Conservation (phyloP, 2,329 filamentous ascomycete genomes). For the Beauveria scarabaeidicola region DNA sequence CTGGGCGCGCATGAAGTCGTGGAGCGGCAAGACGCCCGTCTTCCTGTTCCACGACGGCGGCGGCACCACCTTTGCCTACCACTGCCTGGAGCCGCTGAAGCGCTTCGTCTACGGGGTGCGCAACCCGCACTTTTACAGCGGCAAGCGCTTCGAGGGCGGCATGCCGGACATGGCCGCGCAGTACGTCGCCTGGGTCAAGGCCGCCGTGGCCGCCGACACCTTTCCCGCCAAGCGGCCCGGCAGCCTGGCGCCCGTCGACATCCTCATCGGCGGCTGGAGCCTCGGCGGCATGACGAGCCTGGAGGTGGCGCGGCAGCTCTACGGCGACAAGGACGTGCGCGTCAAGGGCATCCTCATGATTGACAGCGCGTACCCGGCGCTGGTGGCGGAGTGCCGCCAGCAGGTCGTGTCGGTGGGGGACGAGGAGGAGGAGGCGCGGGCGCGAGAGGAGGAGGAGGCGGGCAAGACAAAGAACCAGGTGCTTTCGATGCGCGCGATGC, state of each 20-base stretch:
- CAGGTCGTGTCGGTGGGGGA: background rate
- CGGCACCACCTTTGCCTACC: slow-evolving; percentile 50
- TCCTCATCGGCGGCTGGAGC: slow-evolving; percentile 49
- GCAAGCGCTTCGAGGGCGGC: slow-evolving; percentile 40
- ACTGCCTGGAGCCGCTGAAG: slow-evolving; percentile 40
- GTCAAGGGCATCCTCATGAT: slow-evolving; percentile 45
- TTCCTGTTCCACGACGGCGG: slow-evolving; percentile 54
- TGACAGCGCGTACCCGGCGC: slow-evolving; percentile 37
- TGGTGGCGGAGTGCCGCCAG: slow-evolving; percentile 14
- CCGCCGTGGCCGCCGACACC: slow-evolving; percentile 22
- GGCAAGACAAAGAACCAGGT: slow-evolving; percentile 28
- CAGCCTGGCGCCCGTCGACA: slow-evolving; percentile 21
- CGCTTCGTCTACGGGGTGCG: slow-evolving; percentile 45
- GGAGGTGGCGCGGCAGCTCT: slow-evolving; percentile 39
- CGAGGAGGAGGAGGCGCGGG: background rate
- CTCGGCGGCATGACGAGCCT: slow-evolving; percentile 44
- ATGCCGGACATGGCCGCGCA: slow-evolving; percentile 45
- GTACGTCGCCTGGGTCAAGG: slow-evolving; percentile 39
- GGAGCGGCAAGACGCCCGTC: slow-evolving; percentile 32
- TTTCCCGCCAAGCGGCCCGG: slow-evolving; percentile 20
- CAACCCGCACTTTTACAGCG: slow-evolving; percentile 44
- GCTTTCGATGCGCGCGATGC: slow-evolving; percentile 31
- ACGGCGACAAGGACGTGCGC: slow-evolving; percentile 26
- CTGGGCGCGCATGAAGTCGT: slow-evolving; percentile 18
- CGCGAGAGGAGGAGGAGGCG: slow-evolving; percentile 18